Base-by-base conservation (phyloP, 345 rosid genomes). In the Citrus mangshanensis region DNA sequence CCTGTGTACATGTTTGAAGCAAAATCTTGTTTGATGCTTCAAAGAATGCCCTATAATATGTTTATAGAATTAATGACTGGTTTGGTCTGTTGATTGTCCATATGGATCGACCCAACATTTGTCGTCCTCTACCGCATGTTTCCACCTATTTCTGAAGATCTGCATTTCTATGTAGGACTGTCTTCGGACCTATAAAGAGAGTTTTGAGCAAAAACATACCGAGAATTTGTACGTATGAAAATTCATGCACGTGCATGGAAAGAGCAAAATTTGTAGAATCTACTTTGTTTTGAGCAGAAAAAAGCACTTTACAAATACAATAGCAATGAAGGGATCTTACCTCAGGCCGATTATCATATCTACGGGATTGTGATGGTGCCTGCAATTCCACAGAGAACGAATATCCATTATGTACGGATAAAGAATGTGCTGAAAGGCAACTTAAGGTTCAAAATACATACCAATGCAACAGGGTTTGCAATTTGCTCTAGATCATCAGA, bases 101-200 rank as follows among this genome's bases (percentile, higher is more conserved):
- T 81, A 90, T 9, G 97, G 99, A 85, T 95, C 99, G 2, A 89
- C 81, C 99, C 99, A 95, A 77, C 99, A 95, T 76, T 19, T 84
- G 74, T 95, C 99, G 77, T 85, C 83, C 51, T 82, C 73, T 9
- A 75, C 85, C 6, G 97, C 98, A 64, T 82, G 78, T 79, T 82
- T 83, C 99, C 98, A 93, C 83, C 99, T 87, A 81, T 85, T 83
- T 42, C 74, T 75, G 82, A 93, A 91, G 35, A 86, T 85, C 78
- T 86, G 87, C 98, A 95, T 93, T 68, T 95, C 99, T 0, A 80
- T 73, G 40, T 60, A 87, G 67, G 99, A 95, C 49, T 91, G 96
- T 77, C 74, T 88, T 81, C 99, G 88, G 68, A 95, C 95, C 96
- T 90, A 90, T 70, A 82, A 54, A 73, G 64, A 74, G 42, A 28